phyloP scores from a whole-genome alignment of 2,329 filamentous ascomycete genomes.

The Ascochyta viciae-villosae region DNA sequence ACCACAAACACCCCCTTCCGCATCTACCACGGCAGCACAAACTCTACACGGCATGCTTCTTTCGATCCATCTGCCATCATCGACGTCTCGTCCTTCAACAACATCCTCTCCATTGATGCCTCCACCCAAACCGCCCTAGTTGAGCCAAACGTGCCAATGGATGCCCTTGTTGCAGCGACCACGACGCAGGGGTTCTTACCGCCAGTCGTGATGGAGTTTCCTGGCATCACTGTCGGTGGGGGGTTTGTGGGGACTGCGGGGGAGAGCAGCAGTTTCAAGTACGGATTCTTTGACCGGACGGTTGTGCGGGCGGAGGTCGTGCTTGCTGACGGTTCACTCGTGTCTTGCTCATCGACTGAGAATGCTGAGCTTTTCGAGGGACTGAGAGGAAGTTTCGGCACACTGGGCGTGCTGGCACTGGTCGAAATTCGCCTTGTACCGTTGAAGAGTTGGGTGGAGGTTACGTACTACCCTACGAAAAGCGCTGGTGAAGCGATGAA shows the following conservation, averaged over 20 bases:
- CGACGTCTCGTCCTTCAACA: constrained; percentile 69
- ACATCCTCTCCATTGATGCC: constrained; percentile 66
- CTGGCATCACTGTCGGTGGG: constrained; percentile 72
- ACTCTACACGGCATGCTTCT: constrained; percentile 69
- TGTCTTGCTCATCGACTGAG: constrained; percentile 56
- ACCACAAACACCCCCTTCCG: constrained; percentile 37
- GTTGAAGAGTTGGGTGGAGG: constrained; percentile 63
- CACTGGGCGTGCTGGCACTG: constrained; percentile 66
- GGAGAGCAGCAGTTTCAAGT: constrained; percentile 71
- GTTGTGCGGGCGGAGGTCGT: constrained; percentile 70
- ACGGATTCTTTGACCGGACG: constrained; percentile 71
- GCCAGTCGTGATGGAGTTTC: constrained; percentile 75
- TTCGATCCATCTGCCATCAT: constrained; percentile 55
- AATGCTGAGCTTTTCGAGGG: constrained; percentile 65
- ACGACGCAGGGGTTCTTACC: constrained; percentile 63
- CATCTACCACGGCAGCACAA: constrained; percentile 77
- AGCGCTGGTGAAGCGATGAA: constrained; percentile 56
- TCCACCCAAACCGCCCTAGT: constrained; percentile 63
- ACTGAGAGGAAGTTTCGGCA: constrained; percentile 66
- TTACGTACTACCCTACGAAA: constrained; percentile 66
- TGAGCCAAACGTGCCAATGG: constrained; percentile 75
- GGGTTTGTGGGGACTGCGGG: constrained; percentile 72
- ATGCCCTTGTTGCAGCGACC: constrained; percentile 65
- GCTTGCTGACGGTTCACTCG: constrained; percentile 63
- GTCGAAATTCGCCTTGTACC: constrained; percentile 64